These are phyloP conservation scores for Botrytis tulipae DNA, from an alignment of 2,329 filamentous ascomycete species.

Conservation along the genomic window DNA sequence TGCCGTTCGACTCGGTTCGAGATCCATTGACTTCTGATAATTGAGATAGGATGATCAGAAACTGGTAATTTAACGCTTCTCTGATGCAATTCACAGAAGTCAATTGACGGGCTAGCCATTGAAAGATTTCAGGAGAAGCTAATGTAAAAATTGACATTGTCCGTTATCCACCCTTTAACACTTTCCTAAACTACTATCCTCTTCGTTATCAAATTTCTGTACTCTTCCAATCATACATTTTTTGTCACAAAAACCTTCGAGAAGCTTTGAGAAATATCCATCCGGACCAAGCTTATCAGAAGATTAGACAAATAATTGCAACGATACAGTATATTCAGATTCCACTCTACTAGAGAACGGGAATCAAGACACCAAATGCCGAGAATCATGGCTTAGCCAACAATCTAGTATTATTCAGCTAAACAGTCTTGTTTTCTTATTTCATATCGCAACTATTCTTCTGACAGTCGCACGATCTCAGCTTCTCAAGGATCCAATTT, in stretches of 20 bases:
- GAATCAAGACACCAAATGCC: neutral
- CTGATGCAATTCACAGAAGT: neutral
- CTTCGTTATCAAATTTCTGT: neutral
- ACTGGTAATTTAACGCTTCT: neutral
- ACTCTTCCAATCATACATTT: neutral
- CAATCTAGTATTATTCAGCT: neutral
- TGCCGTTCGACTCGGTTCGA: too few species aligned
- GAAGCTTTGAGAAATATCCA: too few species aligned
- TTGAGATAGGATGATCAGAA: neutral
- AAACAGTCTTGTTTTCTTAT: neutral
- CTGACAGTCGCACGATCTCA: neutral
- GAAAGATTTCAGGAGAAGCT: neutral
- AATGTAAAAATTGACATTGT: too few species aligned
- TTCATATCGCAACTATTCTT: neutral
- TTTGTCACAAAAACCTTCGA: neutral
- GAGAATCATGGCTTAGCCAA: neutral
- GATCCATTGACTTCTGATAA: neutral
- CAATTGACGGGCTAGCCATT: neutral
- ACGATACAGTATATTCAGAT: neutral
- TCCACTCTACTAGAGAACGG: neutral
- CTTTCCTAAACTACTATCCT: fast-evolving
- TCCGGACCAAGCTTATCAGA: neutral
- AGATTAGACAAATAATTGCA: neutral
- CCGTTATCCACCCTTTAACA: neutral
- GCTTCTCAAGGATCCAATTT: neutral